phyloP scores from a whole-genome alignment of 1,284 basidiomycete genomes.

The Heimioporus retisporus region DNA sequence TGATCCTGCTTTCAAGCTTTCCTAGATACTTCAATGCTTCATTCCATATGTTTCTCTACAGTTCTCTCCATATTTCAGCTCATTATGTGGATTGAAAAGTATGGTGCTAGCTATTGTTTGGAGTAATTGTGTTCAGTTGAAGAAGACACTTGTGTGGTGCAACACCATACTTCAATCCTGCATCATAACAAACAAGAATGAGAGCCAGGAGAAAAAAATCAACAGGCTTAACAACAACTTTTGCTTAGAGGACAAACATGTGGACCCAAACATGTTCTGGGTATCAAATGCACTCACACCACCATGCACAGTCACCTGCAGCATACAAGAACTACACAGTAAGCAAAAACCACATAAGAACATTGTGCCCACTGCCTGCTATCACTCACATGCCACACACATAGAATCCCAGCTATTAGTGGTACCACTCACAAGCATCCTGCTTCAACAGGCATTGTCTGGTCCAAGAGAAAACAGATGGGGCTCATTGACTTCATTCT shows the following conservation, averaged over 20 bases:
- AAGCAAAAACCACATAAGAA: slow-evolving; percentile 27
- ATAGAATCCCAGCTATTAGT: slow-evolving; percentile 75
- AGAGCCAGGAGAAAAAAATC: slow-evolving; percentile 48
- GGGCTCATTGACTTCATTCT: slow-evolving; percentile 82
- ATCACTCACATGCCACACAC: slow-evolving; percentile 7
- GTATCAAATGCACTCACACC: slow-evolving; percentile 57
- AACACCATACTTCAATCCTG: too few relatives aligned
- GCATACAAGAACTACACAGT: slow-evolving; percentile 66
- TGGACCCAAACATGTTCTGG: slow-evolving; percentile 56
- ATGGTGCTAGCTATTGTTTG: slow-evolving; percentile 3
- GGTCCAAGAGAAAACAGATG: slow-evolving; percentile 75
- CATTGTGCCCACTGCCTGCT: neutral
- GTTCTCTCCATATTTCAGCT: too few relatives aligned
- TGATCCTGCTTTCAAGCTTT: too few relatives aligned
- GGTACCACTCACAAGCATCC: slow-evolving; percentile 53
- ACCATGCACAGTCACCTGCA: slow-evolving; percentile 49
- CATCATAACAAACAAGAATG: slow-evolving; percentile 30
- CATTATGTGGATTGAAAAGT: too few relatives aligned
- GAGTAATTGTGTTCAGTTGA: too few relatives aligned
- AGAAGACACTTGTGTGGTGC: slow-evolving; percentile 26
- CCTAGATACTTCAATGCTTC: too few relatives aligned
- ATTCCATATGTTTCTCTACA: too few relatives aligned
- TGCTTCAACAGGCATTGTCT: slow-evolving; percentile 68
- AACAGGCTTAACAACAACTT: slow-evolving; percentile 63
- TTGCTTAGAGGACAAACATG: slow-evolving; percentile 46